Evolutionary conservation across 306 rosid genomes (phyloP).

Genomic region (Vachellia pachyceras): DNA sequence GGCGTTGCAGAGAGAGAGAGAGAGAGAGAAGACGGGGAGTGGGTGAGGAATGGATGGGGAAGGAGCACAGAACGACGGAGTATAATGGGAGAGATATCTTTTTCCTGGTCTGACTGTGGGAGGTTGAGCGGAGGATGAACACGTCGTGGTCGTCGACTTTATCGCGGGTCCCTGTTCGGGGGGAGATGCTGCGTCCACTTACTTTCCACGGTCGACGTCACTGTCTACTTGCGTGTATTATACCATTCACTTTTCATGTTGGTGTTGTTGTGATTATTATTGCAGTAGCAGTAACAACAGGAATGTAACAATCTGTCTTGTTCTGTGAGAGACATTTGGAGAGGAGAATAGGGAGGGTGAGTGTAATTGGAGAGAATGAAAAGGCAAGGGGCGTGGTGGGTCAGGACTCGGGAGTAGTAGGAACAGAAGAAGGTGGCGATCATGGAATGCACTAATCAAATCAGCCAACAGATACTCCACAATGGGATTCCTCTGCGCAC

Average conservation of each 20-base stretch:
- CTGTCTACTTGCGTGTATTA: constrained; percentile 43
- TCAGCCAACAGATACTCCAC: constrained; percentile 16
- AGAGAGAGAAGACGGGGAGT: not conserved
- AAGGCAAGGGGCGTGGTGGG: no score
- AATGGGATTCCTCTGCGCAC: not conserved
- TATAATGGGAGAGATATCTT: not conserved
- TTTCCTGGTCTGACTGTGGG: constrained; percentile 17
- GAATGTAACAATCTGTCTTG: no score
- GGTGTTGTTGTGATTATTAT: no score
- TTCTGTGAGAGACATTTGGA: no score
- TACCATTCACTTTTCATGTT: not conserved
- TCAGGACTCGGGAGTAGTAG: no score
- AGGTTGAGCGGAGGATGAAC: constrained; percentile 45
- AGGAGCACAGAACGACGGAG: not conserved
- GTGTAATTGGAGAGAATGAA: not conserved
- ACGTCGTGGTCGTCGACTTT: constrained; percentile 33
- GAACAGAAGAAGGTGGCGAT: no score
- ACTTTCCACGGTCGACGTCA: constrained; percentile 58
- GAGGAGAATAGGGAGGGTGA: not conserved
- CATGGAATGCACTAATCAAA: constrained; percentile 4
- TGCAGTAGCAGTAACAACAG: no score
- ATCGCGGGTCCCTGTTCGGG: constrained; percentile 37
- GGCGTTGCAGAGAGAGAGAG: not conserved
- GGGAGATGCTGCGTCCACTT: constrained; percentile 81
- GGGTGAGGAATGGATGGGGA: not conserved